Percentiles rank a stretch among this genome's conserved stretches.
phyloP scores from a whole-genome alignment of 441 rosid species.

The Aquilaria agallochum region DNA sequence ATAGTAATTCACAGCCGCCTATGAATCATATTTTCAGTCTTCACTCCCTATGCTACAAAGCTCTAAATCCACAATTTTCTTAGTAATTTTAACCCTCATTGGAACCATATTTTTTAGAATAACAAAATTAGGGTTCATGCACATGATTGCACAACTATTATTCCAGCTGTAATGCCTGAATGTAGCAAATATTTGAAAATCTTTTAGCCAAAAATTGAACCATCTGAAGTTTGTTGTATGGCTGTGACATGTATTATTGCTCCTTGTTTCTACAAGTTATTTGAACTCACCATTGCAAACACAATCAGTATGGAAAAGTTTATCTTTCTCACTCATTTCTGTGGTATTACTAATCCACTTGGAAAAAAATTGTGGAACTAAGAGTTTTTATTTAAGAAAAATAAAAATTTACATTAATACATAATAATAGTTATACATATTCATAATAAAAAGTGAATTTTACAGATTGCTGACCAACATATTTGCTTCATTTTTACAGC shows the following conservation, averaged over 20 bases:
- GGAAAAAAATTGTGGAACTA: slow-evolving; percentile 39
- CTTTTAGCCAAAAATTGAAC: slow-evolving; percentile 14
- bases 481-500: no score
- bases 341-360: slow-evolving; percentile 18
- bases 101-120: background rate
- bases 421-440: no score
- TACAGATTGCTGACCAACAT: no score
- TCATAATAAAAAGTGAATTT: no score
- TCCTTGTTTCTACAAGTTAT: slow-evolving; percentile 18
- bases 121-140: background rate
- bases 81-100: slow-evolving; percentile 1
- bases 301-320: slow-evolving; percentile 26
- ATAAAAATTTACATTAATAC: no score
- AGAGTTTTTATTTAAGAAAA: background rate
- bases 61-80: no score
- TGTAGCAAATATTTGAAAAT: slow-evolving; percentile 13
- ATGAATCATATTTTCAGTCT: no score
- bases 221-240: slow-evolving; percentile 20
- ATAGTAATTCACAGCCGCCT: no score
- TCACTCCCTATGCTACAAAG: no score
- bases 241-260: slow-evolving; percentile 6
- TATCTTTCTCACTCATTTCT: slow-evolving; percentile 20
- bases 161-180: slow-evolving; percentile 1
- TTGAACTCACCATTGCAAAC: slow-evolving; percentile 14
- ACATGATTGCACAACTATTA: background rate